phyloP scores from a whole-genome alignment of 345 rosid genomes.

The Sonneratia caseolaris region DNA sequence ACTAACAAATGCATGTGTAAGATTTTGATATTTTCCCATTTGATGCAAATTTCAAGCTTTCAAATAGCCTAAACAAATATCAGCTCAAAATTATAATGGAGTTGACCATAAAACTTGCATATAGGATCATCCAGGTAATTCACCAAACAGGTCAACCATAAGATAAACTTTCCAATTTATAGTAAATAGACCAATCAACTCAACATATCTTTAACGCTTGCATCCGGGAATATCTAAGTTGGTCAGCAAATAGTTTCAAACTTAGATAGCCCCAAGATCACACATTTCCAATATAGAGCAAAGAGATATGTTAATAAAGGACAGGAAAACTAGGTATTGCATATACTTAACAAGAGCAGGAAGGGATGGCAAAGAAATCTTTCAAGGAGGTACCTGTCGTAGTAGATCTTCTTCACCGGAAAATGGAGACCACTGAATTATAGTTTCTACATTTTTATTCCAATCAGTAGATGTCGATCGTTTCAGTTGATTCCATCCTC shows the following conservation, averaged over 20 bases:
- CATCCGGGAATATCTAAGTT: too few relatives aligned
- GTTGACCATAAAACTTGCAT: not conserved
- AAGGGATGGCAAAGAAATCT: not conserved
- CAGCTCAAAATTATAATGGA: not conserved
- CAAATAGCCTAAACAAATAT: not conserved
- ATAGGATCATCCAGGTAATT: not conserved
- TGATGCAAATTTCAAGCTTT: not conserved
- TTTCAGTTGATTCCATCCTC: slow-evolving; percentile 46
- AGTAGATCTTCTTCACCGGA: slow-evolving; percentile 67
- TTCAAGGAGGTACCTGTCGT: slow-evolving; percentile 45
- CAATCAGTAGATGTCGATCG: slow-evolving; percentile 53
- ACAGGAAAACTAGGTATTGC: not conserved
- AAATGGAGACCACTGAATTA: slow-evolving; percentile 79
- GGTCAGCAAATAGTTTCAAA: too few relatives aligned
- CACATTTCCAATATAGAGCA: too few relatives aligned
- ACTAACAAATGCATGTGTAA: not conserved
- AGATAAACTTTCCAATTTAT: not conserved
- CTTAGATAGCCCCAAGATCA: too few relatives aligned
- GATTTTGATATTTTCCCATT: too few relatives aligned
- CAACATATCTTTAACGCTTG: not conserved
- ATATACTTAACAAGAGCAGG: not conserved
- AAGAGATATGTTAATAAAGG: not conserved
- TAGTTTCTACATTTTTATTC: slow-evolving; percentile 56
- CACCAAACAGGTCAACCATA: not conserved
- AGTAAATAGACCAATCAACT: not conserved